These are phyloP conservation scores for Hortaea sp. DNA, from an alignment of 2,329 filamentous ascomycete species.

Conservation along the genomic window DNA sequence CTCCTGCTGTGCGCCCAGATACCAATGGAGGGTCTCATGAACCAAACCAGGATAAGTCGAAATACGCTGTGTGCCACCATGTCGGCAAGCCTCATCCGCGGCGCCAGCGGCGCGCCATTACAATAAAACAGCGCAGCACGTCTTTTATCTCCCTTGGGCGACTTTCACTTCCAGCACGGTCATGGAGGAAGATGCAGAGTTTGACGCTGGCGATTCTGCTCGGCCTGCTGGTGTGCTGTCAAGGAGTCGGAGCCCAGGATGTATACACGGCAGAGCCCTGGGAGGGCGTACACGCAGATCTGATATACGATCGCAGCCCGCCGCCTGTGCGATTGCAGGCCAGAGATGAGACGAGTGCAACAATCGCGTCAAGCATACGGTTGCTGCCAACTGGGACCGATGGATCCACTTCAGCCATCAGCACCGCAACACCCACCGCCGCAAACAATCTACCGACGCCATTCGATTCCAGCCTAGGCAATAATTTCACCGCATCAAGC, in stretches of 20 bases:
- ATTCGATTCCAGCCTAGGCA: slow-evolving; percentile 40
- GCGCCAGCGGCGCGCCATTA: slow-evolving; percentile 1
- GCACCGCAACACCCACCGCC: slow-evolving; percentile 13
- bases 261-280: slow-evolving; percentile 9
- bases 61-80: slow-evolving; percentile 13
- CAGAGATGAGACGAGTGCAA: slow-evolving; percentile 10
- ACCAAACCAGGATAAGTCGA: slow-evolving; percentile 14
- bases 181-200: slow-evolving; percentile 1
- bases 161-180: slow-evolving; percentile 1
- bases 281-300: slow-evolving; percentile 6
- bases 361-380: slow-evolving; percentile 8
- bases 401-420: slow-evolving; percentile 9
- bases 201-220: slow-evolving; percentile 9
- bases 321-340: slow-evolving; percentile 15
- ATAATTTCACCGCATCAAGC: slow-evolving; percentile 41
- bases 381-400: slow-evolving; percentile 1
- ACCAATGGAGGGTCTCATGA: slow-evolving; percentile 6
- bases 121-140: slow-evolving; percentile 4
- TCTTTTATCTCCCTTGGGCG: neutral
- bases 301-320: slow-evolving; percentile 19
- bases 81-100: neutral
- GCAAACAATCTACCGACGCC: slow-evolving; percentile 28
- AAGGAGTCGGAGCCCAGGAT: slow-evolving; percentile 10
- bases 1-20: slow-evolving; percentile 12
- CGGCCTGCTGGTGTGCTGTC: slow-evolving; percentile 14